Conservation (phyloP, 2,329 filamentous ascomycete species). For the Penicillium glabrum region DNA sequence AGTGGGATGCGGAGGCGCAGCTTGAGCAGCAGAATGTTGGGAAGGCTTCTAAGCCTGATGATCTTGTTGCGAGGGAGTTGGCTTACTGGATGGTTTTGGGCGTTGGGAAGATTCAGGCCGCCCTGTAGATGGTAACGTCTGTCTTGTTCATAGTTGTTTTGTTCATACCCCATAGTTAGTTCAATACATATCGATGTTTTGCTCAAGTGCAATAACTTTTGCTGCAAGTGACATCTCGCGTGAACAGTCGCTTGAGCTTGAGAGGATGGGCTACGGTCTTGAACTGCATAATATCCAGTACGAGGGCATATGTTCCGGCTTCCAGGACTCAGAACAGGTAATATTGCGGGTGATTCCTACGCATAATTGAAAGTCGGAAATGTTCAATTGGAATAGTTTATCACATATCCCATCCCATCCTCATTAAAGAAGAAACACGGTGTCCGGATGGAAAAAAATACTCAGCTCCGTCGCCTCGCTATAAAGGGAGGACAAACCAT, state of each 20-base stretch:
- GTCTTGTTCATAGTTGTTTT: background rate
- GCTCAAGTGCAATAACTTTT: background rate
- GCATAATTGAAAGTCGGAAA: constrained; percentile 19
- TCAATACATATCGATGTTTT: background rate
- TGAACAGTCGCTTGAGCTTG: background rate
- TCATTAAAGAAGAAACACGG: constrained; percentile 27
- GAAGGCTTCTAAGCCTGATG: constrained; percentile 57
- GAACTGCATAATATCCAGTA: background rate
- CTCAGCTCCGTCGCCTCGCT: constrained; percentile 19
- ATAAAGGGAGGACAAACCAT: constrained; percentile 12
- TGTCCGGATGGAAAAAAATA: constrained; percentile 15
- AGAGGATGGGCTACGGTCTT: background rate
- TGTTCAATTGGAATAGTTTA: constrained; percentile 29
- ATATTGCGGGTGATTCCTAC: constrained; percentile 2
- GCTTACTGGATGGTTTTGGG: constrained; percentile 96
- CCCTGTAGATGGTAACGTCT: constrained; percentile 13
- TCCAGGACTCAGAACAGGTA: background rate
- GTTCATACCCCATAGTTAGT: background rate
- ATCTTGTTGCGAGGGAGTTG: constrained; percentile 78
- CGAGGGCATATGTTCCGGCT: background rate
- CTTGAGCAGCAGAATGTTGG: constrained; percentile 35
- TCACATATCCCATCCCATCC: constrained; percentile 28
- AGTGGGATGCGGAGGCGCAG: constrained; percentile 73
- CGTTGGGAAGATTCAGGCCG: constrained; percentile 68
- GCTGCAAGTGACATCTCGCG: background rate